Evolutionary conservation across 2,329 filamentous ascomycete genomes (phyloP).

Genomic region (Trichoderma atrobrunneum): DNA sequence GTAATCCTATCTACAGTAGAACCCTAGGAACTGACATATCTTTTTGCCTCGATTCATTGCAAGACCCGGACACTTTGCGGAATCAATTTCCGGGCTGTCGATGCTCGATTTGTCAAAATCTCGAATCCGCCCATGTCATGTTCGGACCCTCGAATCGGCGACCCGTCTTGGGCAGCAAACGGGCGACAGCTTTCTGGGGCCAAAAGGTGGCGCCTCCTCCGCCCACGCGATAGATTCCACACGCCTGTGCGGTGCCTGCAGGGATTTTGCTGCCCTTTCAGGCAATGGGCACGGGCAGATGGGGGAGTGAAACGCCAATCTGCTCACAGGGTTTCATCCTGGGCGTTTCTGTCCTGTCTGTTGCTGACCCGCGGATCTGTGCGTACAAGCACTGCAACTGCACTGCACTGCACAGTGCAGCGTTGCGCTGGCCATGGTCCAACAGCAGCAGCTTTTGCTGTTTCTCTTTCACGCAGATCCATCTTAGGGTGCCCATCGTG

Average conservation of each 20-base stretch:
- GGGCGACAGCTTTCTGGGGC: not conserved
- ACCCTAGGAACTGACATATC: not conserved
- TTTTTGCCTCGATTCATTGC: not conserved
- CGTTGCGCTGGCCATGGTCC: not conserved
- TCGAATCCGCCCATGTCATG: not conserved
- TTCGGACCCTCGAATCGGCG: slow-evolving; percentile 7
- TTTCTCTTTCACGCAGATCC: not conserved
- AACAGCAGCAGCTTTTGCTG: not conserved
- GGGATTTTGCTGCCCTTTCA: slow-evolving; percentile 9
- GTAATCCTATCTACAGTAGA: not conserved
- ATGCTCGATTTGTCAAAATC: not conserved
- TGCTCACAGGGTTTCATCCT: slow-evolving; percentile 3
- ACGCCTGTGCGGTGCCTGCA: slow-evolving; percentile 1
- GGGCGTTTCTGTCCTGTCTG: not conserved
- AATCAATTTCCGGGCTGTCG: not conserved
- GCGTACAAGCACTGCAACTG: not conserved
- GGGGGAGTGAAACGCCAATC: slow-evolving; percentile 2
- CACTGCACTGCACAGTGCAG: not conserved
- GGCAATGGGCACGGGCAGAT: slow-evolving; percentile 5
- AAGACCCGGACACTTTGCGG: not conserved
- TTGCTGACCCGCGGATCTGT: not conserved
- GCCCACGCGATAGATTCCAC: slow-evolving; percentile 15
- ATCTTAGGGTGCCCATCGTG: too few species aligned
- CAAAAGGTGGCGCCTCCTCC: not conserved
- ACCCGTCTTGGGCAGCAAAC: slow-evolving; percentile 15